These are phyloP conservation scores for Collybia sordida DNA, from an alignment of 768 basidiomycete species.

Conservation along the genomic window DNA sequence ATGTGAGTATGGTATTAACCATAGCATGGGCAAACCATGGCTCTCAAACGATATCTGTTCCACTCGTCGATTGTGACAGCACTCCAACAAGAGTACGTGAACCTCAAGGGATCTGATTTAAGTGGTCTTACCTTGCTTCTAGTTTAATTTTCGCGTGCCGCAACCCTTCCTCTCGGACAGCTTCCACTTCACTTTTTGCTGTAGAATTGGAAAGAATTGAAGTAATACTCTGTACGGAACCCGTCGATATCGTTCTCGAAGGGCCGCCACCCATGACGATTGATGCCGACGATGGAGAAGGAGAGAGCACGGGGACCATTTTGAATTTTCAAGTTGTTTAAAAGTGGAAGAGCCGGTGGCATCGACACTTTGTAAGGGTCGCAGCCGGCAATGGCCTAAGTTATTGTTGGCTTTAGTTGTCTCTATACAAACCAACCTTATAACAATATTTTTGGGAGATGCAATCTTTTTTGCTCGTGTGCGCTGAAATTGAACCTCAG, in stretches of 20 bases:
- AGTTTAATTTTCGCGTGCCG: conserved; percentile 54
- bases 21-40: conserved; percentile 34
- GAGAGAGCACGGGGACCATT: conserved; percentile 16
- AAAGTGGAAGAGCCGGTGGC: too few relatives aligned
- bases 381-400: neutral
- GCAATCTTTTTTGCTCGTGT: too few relatives aligned
- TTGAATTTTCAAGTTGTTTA: too few relatives aligned
- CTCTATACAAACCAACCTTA: too few relatives aligned
- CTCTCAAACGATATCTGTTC: conserved; percentile 29
- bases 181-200: conserved; percentile 35
- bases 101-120: conserved; percentile 21
- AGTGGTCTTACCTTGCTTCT: conserved; percentile 66
- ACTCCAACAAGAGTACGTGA: conserved; percentile 26
- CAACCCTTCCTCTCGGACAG: conserved; percentile 57
- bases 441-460: too few relatives aligned
- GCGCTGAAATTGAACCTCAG: too few relatives aligned
- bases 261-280: conserved; percentile 10
- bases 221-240: conserved; percentile 32
- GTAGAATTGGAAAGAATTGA: conserved; percentile 27
- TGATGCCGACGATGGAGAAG: conserved; percentile 17
- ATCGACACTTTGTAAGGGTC: too few relatives aligned
- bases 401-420: too few relatives aligned
- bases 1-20: conserved; percentile 18
- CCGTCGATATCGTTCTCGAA: conserved; percentile 28
- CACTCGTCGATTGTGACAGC: conserved; percentile 32